phyloP scores from a whole-genome alignment of 768 basidiomycete species.

The Phylloporus sp. region DNA sequence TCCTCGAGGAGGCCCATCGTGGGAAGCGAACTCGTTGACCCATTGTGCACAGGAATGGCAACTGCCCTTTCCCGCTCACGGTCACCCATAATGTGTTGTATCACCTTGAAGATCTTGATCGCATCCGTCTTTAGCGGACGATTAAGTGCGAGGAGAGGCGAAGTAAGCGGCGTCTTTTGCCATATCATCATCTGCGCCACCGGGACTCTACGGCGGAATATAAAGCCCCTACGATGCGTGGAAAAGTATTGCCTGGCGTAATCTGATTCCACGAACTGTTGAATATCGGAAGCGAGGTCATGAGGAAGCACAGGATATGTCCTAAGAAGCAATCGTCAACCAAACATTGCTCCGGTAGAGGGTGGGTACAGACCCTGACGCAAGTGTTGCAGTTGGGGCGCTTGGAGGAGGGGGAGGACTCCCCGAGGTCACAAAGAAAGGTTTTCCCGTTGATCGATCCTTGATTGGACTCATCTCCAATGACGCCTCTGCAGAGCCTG shows the following conservation, averaged over 20 bases:
- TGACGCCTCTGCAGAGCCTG: constrained; percentile 48
- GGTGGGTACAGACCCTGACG: constrained; percentile 53
- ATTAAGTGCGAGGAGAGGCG: constrained; percentile 71
- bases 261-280: constrained; percentile 80
- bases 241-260: constrained; percentile 88
- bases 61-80: constrained; percentile 64
- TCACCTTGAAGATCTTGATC: constrained; percentile 79
- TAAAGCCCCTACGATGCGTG: constrained; percentile 83
- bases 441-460: constrained; percentile 53
- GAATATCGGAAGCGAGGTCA: constrained; percentile 78
- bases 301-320: constrained; percentile 74
- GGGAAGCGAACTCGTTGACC: constrained; percentile 39
- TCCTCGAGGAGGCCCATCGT: constrained; percentile 63
- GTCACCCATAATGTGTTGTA: constrained; percentile 93
- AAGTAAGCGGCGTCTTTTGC: constrained; percentile 74
- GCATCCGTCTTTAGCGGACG: constrained; percentile 68
- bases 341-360: neutral
- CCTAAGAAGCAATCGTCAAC: constrained; percentile 35
- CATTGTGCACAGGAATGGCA: constrained; percentile 42
- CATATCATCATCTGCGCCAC: constrained; percentile 86
- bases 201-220: constrained; percentile 77
- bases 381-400: constrained; percentile 42
- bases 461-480: constrained; percentile 72
- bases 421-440: constrained; percentile 50
- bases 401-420: constrained; percentile 18